Evolutionary conservation across 2,329 filamentous ascomycete species (phyloP), one percentile per base, ranked within the genome.

Genomic region (Bipolaris cookei): DNA sequence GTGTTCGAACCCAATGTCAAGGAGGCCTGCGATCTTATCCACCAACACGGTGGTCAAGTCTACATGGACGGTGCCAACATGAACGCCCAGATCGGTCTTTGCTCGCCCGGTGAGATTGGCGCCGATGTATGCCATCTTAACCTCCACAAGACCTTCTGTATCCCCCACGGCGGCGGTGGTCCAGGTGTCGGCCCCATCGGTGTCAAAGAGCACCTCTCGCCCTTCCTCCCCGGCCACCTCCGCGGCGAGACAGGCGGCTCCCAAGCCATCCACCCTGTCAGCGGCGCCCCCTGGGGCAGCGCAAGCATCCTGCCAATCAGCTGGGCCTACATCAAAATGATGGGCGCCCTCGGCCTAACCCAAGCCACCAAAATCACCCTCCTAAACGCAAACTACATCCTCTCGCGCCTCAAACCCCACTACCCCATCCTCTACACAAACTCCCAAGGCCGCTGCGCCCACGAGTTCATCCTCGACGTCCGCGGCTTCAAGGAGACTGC

Each of bases 1-100:
- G 91, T 98, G 28, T 98, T 96, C 72, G 94, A 98, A 81, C 93
- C 93, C 2, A 85, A 88, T 63, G 86, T 97, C 75, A 95, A 92
- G 81, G 86, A 90, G 72, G 92, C 89, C 14, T 97, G 92, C 77
- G 82, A 92, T 53, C 81, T 96, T 28, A 92, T 98, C 16, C 94
- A 98, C 79, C 78, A 90, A 63, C 82, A 96, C 72, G 94, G 94
- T 50, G 94, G 94, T 8, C 91, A 96, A 73, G 94, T 98, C 14
- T 98, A 97, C 82, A 97, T 98, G 94, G 94, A 98, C 74, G 94
- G 94, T 45, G 94, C 94, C 64, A 98, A 98, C 81, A 95, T 97
- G 92, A 98, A 97, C 74, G 94, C 94, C 16, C 94, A 98, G 78
- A 97, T 98, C 63, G 94, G 94, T 11, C 85, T 98, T 10, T 97